Base-by-base conservation (phyloP, 345 rosid genomes). In the Garcia nutans region DNA sequence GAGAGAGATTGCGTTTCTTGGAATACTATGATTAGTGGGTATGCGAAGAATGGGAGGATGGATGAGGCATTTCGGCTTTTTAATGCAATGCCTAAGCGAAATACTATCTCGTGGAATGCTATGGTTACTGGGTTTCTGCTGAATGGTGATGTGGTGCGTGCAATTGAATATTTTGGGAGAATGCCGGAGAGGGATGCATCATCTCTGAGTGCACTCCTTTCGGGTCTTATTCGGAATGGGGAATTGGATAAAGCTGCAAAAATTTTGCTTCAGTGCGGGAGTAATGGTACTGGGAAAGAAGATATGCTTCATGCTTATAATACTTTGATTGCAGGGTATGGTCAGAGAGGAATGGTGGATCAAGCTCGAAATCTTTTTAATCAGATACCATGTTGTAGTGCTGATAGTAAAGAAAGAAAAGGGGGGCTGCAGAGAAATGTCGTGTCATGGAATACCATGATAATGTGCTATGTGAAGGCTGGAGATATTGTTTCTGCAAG, bases 361-460 rank as follows among this genome's bases (percentile, higher is more conserved):
- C 88, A 86, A 77, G 95, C 97, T 80, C 84, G 90, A 28, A 57
- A 65, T 52, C 70, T 87, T 78, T 90, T 89, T 74, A 91, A 88
- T 84, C 81, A 70, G 76, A 85, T 90, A 45, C 91, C 93, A 6
- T 56, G 70, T 68, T 59, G 8, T 41, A 42, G 56, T 59, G 73
- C 70, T 33, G 10, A 20, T 24, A 79, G 78, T 66, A 74, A 71
- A 7, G 80, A 57, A 23, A 41, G 71, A 19, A 70, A 64, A 60
- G 70, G 22, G 57, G 79, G 70, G 26, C 78, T 90, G 16, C 76
- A 65, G 73, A 89, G 88, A 74, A 86, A 88, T 76, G 23, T 82
- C 13, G 91, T 92, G n/a, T 88, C 97, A 0, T 92, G 97, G 95
- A 92, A 92, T 74, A 85, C 92, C 0, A 92, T 92, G 93, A 87